Base-by-base conservation (phyloP, 306 rosid genomes). In the Begonia loranthoides region DNA sequence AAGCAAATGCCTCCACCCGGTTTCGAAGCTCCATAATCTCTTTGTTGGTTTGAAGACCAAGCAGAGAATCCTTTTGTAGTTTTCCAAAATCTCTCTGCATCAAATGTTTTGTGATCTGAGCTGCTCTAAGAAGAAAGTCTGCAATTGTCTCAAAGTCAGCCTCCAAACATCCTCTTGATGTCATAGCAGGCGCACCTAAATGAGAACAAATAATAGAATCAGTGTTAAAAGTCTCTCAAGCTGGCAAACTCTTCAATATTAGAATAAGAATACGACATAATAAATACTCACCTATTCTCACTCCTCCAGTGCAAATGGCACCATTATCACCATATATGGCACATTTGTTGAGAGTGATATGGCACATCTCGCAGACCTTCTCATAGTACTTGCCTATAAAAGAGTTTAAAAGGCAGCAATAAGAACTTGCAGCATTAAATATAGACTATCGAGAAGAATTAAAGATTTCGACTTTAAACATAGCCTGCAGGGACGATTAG, bases 171-270 rank as follows among this genome's bases (percentile, higher is more conserved):
- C 95, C 93, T 75, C 93, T 68, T 49, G 95, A 62, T 36, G 95
- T 89, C 97, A 89, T 84, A 61, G 93, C 95, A 63, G 93, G 97
- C 59, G 95, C 73, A 49, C 95, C 95, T 88, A 70, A 43, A 66
- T 52, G 52, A 21, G 17, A 28, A 28, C 36, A 4, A 62, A 41
- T 38, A 50, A 59, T 40, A 3, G 46, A 52, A 10, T 49, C 36
- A n/a, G 9, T 1, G 10, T 10, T 14, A 57, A 39, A 39, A 6
- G 28, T 24, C 21, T 66, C 7, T 59, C 45, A 15, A 19, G 61
- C 41, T 13, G 33, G 2, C 12, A 40, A 36, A 40, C 17, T 36
- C 28, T 38, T 55, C 19, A 14, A 9, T 10, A 12, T 40, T 56
- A 43, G 47, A n/a, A 11, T 2, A 43, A 10, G 15, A 43, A 2